Base-by-base conservation (phyloP, 2,329 filamentous ascomycete genomes). In the Rutstroemia sydowiana region DNA sequence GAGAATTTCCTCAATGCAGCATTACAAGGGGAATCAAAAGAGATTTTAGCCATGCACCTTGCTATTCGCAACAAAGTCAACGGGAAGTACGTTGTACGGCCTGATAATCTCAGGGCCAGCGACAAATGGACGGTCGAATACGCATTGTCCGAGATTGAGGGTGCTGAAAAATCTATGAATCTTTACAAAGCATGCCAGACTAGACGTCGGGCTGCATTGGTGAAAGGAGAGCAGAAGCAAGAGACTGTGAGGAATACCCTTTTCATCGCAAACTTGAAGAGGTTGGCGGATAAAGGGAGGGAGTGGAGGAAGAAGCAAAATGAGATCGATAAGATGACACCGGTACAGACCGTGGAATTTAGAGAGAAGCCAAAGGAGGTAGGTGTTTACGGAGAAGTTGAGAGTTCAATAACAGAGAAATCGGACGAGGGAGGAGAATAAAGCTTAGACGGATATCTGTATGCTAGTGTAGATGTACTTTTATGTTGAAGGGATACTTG, bases 91-190 rank as follows among this genome's bases (percentile, higher is more conserved):
- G 79, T 88, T 1, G 64, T 71, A 0, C 82, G 89, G 3, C 87
- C 89, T 0, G 57, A 69, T 1, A 59, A 73, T 0, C 65, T 84
- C 42, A 67, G 47, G 0, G 30, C 61, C 13, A 18, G 61, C 0
- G 75, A 81, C 57, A 63, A 71, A 7, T 96, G 91, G 91, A 67
- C 71, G 0, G 72, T 96, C n/a, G 81, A 93, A 60, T 96, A 95
- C 68, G 76, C 82, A 32, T 70, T 96, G 44, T 75, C 77, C 42
- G 85, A 91, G 57, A 71, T 90, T 2, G 48, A 68, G 0, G 57
- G 67, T 2, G 56, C 65, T 0, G 70, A 53, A 20, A 49, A 53
- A 20, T 79, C 77, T 1, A 68, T 66, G 54, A 67, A 51, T 0
- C 66, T 86, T 21, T 89, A 89, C 65, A 39, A 63, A 1, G 70